Conservation (phyloP, 306 rosid genomes). For the Canavalia gladiata region DNA sequence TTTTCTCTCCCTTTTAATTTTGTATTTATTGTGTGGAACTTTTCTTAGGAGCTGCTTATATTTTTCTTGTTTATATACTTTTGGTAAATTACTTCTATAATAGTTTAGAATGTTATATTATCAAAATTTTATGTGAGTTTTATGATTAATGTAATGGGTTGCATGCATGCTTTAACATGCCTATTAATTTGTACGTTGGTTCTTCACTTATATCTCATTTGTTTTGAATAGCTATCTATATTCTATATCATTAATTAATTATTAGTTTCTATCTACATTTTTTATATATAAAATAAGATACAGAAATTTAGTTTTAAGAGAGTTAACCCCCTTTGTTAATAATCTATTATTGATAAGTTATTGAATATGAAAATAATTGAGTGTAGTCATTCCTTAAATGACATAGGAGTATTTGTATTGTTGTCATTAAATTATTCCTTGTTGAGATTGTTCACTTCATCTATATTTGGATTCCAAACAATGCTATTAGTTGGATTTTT, state of each 20-base stretch:
- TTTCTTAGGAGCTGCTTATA: not conserved
- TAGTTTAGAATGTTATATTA: not conserved
- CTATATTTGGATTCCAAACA: not conserved
- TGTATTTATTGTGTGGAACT: not conserved
- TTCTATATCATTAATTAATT: slow-evolving; percentile 7
- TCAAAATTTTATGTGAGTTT: not conserved
- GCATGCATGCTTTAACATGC: slow-evolving; percentile 18
- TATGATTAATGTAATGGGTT: slow-evolving; percentile 23
- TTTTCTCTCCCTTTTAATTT: slow-evolving; percentile 11
- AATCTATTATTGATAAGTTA: not conserved
- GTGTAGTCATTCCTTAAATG: not conserved
- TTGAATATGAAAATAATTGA: not conserved
- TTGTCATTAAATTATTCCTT: not conserved
- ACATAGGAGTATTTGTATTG: not conserved
- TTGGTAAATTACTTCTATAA: not conserved
- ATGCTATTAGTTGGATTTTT: not conserved
- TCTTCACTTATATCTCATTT: slow-evolving; percentile 3
- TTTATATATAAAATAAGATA: not conserved
- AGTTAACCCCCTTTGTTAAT: not conserved
- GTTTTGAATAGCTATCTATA: slow-evolving; percentile 11
- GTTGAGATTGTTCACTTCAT: not conserved
- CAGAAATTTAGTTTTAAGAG: not conserved
- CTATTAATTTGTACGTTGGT: not conserved
- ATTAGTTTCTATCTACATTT: slow-evolving; percentile 1
- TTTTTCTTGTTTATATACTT: slow-evolving; percentile 17